phyloP scores from a whole-genome alignment of 2,329 filamentous ascomycete species.

The Epichloe gansuensis region DNA sequence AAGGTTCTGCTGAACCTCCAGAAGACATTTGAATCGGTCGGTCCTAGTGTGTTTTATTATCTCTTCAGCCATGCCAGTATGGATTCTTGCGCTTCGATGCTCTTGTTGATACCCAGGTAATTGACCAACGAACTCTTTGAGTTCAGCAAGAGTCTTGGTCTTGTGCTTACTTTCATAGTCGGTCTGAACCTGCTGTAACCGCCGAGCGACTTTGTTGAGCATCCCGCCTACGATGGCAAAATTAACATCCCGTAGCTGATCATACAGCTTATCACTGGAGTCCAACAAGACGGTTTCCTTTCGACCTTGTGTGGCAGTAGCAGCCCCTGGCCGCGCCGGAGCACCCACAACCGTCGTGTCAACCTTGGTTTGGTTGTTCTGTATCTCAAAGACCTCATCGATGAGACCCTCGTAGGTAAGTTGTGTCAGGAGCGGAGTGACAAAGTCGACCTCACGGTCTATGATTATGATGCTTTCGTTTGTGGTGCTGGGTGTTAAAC shows the following conservation, averaged over 20 bases:
- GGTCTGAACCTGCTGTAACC: conserved; percentile 66
- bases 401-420: conserved; percentile 93
- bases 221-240: conserved; percentile 87
- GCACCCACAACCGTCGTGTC: conserved; percentile 80
- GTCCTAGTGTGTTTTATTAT: conserved; percentile 87
- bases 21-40: conserved; percentile 73
- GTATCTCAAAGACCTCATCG: conserved; percentile 85
- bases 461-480: conserved; percentile 91
- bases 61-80: conserved; percentile 86
- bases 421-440: conserved; percentile 84
- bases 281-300: conserved; percentile 87
- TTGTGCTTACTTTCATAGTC: conserved; percentile 88
- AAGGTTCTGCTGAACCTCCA: conserved; percentile 93
- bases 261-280: conserved; percentile 78
- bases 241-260: conserved; percentile 79
- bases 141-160: conserved; percentile 77
- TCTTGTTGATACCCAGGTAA: conserved; percentile 87
- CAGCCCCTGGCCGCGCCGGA: conserved; percentile 49
- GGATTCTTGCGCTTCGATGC: conserved; percentile 81
- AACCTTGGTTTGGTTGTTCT: conserved; percentile 85
- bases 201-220: conserved; percentile 80
- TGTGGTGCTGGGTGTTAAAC: conserved; percentile 71
- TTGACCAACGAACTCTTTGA: conserved; percentile 91
- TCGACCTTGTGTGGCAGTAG: conserved; percentile 44
- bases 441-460: conserved; percentile 88